Evolutionary conservation across 2,329 filamentous ascomycete genomes (phyloP), one percentile per base, ranked within the genome.

Genomic region (Alternaria gansuensis): DNA sequence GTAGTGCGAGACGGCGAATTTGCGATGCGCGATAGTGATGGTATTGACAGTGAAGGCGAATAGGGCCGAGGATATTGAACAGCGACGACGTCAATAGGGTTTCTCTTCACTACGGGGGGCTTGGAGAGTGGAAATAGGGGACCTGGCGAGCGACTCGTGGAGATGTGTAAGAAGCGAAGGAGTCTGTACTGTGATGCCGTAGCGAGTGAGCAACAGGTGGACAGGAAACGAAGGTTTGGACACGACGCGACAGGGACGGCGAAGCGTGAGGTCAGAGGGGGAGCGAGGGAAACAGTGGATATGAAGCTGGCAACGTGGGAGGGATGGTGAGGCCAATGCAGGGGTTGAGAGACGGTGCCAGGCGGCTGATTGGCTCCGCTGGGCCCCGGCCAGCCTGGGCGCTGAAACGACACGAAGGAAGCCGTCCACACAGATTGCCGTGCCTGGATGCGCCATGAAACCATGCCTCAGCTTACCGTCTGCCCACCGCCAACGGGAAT

Each of bases 151-250:
- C 31, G 50, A 54, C 28, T 46, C 37, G 50, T 45, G 33, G 17
- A 45, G 17, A 31, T 17, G 52, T 43, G 56, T 52, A 52, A 54
- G 59, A 59, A 60, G 52, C 24, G 46, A 64, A 63, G 48, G 48
- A 52, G 57, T 57, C 54, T 62, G 68, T 61, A 58, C 54, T 54
- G 59, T 62, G 72, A 64, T 73, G 71, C 66, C 65, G 57, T 70
- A 75, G 68, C 69, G 72, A 74, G 67, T 68, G 73, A 74, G 70
- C 70, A 73, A 67, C 70, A 72, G 61, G 60, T 66, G 60, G 66
- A 48, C 55, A 51, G 63, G 67, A 70, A 74, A 66, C 63, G 68
- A 72, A 70, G 50, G 64, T 62, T 63, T 64, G 62, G 59, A 50
- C 44, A 57, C 51, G 49, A 53, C 34, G 50, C 46, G 51, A 63